Evolutionary conservation across 2,329 filamentous ascomycete species (phyloP).

Genomic region (Dactylellina drechsleri): DNA sequence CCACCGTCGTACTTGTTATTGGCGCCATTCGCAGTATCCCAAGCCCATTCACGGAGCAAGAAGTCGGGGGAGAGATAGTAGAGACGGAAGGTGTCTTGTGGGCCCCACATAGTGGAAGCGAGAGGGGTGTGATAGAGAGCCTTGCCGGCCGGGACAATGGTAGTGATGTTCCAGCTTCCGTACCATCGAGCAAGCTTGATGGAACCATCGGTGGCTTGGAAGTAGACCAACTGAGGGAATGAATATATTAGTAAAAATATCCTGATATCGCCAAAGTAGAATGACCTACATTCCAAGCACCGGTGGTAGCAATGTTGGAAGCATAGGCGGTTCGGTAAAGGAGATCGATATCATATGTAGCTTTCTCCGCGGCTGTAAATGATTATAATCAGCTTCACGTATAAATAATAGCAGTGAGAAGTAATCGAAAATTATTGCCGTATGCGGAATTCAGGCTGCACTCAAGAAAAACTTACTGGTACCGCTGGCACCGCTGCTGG

Average conservation of each 20-base stretch:
- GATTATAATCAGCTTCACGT: background rate
- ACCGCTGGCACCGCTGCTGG: slow-evolving; percentile 2
- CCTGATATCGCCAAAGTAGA: no score
- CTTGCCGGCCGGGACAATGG: slow-evolving; percentile 19
- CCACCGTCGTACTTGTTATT: slow-evolving; percentile 33
- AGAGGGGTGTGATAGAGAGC: slow-evolving; percentile 22
- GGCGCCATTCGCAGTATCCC: slow-evolving; percentile 19
- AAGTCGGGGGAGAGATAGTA: slow-evolving; percentile 34
- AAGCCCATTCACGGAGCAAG: slow-evolving; percentile 34
- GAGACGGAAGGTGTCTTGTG: slow-evolving; percentile 30
- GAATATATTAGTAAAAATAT: no score
- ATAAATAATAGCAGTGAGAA: background rate
- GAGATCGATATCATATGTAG: slow-evolving; percentile 23
- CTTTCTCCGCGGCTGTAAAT: slow-evolving; percentile 17
- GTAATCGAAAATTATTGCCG: no score
- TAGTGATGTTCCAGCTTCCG: slow-evolving; percentile 25
- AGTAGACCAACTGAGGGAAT: slow-evolving; percentile 35
- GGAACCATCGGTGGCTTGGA: slow-evolving; percentile 35
- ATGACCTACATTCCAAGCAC: slow-evolving; percentile 47
- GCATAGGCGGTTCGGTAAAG: slow-evolving; percentile 25
- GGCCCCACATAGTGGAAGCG: slow-evolving; percentile 16
- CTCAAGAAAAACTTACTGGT: slow-evolving; percentile 25
- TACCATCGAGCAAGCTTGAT: slow-evolving; percentile 42
- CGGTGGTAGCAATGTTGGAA: slow-evolving; percentile 15
- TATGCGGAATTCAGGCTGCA: no score